phyloP scores from a whole-genome alignment of 1,284 basidiomycete species.

The Sporisorium sorghi region DNA sequence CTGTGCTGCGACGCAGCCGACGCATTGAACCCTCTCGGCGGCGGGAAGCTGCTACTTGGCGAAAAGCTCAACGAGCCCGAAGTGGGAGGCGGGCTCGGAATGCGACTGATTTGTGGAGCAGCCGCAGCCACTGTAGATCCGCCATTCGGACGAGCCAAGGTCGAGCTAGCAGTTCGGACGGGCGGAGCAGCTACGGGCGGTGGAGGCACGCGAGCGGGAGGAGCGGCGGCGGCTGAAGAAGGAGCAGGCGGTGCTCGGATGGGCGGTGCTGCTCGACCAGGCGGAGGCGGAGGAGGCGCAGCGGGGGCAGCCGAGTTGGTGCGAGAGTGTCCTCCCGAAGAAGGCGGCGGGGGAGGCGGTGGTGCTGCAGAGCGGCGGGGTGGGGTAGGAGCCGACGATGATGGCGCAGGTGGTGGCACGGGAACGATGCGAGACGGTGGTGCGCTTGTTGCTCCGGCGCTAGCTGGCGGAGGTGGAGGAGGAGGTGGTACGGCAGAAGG shows the following conservation, averaged over 20 bases:
- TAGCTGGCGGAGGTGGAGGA: constrained; percentile 15
- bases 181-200: constrained; percentile 70
- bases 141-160: constrained; percentile 32
- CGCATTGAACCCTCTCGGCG: constrained; percentile 43
- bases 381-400: constrained; percentile 29
- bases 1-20: constrained; percentile 38
- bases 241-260: constrained; percentile 77
- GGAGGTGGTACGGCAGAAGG: constrained; percentile 27
- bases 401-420: constrained; percentile 26
- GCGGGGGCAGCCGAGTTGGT: constrained; percentile 14
- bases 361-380: constrained; percentile 85
- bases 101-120: constrained; percentile 12
- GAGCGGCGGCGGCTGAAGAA: constrained; percentile 71
- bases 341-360: constrained; percentile 76
- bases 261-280: constrained; percentile 78
- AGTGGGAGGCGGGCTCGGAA: constrained; percentile 41
- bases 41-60: constrained; percentile 39
- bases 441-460: constrained; percentile 5
- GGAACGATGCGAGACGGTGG: constrained; percentile 29
- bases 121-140: not conserved
- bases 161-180: constrained; percentile 49
- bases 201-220: constrained; percentile 75
- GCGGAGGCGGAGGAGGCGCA: constrained; percentile 73
- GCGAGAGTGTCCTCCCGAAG: constrained; percentile 41
- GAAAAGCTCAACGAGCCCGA: constrained; percentile 43